Evolutionary conservation across 768 basidiomycete genomes (phyloP).

Genomic region (Tricholoma saponaceum): DNA sequence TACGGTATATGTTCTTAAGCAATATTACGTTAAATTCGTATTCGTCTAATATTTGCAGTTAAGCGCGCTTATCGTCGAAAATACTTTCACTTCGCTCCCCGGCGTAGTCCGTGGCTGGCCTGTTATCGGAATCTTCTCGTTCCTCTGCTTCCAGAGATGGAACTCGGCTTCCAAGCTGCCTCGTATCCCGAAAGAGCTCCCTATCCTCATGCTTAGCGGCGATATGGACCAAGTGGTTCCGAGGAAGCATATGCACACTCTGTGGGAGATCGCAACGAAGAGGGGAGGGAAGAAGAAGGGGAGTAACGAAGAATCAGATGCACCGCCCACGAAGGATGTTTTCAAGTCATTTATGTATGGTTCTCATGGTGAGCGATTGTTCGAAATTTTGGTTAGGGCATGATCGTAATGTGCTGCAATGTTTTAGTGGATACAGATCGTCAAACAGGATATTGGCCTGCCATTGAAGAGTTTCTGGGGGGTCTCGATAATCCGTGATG

Average conservation of each 20-base stretch:
- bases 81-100: constrained; percentile 83
- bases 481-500: background rate
- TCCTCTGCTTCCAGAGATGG: constrained; percentile 80
- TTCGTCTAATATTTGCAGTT: constrained; percentile 36
- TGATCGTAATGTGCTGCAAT: background rate
- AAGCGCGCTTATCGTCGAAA: constrained; percentile 74
- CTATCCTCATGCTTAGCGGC: constrained; percentile 76
- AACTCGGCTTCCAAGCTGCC: constrained; percentile 60
- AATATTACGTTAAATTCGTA: background rate
- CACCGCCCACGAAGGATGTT: background rate
- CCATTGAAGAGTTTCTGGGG: background rate
- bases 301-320: background rate
- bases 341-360: background rate
- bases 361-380: background rate
- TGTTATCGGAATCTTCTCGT: constrained; percentile 57
- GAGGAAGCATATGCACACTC: constrained; percentile 53
- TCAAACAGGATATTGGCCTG: background rate
- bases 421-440: background rate
- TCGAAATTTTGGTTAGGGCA: background rate
- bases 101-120: constrained; percentile 68
- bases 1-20: background rate
- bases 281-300: constrained; percentile 25
- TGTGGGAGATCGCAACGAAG: constrained; percentile 47
- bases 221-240: constrained; percentile 58
- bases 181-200: constrained; percentile 48